phyloP scores from a whole-genome alignment of 1,139 yeast species.

The Suhomyces ambrosiae region DNA sequence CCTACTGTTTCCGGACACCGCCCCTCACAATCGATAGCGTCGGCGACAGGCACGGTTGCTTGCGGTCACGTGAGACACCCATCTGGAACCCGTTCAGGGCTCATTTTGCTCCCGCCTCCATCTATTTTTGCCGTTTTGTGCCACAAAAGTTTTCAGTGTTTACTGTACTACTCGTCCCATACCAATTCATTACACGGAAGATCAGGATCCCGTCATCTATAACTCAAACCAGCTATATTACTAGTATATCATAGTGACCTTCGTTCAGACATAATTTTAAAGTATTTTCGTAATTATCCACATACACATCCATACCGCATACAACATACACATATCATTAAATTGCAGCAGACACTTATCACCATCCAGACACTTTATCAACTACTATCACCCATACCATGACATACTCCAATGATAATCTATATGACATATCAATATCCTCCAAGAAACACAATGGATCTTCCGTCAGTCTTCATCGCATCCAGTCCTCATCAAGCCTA shows the following conservation, averaged over 20 bases:
- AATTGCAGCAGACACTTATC: too few species aligned
- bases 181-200: slow-evolving; percentile 5
- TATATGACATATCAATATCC: slow-evolving; percentile 32
- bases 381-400: too few species aligned
- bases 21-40: slow-evolving; percentile 2
- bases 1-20: slow-evolving; percentile 7
- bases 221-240: neutral
- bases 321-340: too few species aligned
- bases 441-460: slow-evolving; percentile 3
- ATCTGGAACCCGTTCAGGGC: too few species aligned
- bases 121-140: slow-evolving; percentile 7
- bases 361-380: too few species aligned
- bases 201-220: neutral
- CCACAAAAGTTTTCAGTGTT: slow-evolving; percentile 9
- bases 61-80: slow-evolving; percentile 2
- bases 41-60: neutral
- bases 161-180: slow-evolving; percentile 6
- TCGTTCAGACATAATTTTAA: too few species aligned
- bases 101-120: neutral
- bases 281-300: too few species aligned
- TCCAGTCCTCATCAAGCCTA: slow-evolving; percentile 10
- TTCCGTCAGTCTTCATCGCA: slow-evolving; percentile 7
- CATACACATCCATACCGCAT: too few species aligned
- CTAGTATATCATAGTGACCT: too few species aligned
- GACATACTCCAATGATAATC: slow-evolving; percentile 27